Evolutionary conservation across 768 basidiomycete genomes (phyloP).

Genomic region (Tylopilus plumbeoviolaceoides): DNA sequence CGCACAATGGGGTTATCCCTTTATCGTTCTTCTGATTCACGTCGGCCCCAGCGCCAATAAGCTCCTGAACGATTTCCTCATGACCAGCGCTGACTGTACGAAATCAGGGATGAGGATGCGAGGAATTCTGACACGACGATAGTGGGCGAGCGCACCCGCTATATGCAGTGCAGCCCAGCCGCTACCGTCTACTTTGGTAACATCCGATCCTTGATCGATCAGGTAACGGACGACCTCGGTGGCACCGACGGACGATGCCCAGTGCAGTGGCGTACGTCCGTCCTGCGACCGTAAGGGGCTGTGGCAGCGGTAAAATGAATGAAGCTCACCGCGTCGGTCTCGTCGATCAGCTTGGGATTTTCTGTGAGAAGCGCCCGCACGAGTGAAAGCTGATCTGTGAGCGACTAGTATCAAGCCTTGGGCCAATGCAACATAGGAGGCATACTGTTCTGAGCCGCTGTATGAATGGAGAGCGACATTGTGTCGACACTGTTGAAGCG

Average conservation of each 20-base stretch:
- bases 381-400: slow-evolving; percentile 64
- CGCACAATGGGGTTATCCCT: slow-evolving; percentile 80
- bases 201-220: slow-evolving; percentile 65
- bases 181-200: slow-evolving; percentile 56
- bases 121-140: background rate
- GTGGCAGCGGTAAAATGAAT: rapidly evolving
- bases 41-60: slow-evolving; percentile 80
- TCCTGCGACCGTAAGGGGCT: slow-evolving; percentile 43
- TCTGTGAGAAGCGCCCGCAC: slow-evolving; percentile 61
- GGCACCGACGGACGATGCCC: slow-evolving; percentile 75
- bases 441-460: slow-evolving; percentile 66
- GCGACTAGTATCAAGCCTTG: background rate
- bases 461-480: slow-evolving; percentile 51
- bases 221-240: slow-evolving; percentile 64
- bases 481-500: background rate
- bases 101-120: slow-evolving; percentile 5
- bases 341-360: slow-evolving; percentile 57
- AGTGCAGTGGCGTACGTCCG: slow-evolving; percentile 77
- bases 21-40: slow-evolving; percentile 78
- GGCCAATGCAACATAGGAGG: background rate
- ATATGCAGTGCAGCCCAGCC: slow-evolving; percentile 83
- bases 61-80: slow-evolving; percentile 67
- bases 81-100: slow-evolving; percentile 74
- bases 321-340: slow-evolving; percentile 53
- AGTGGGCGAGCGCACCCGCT: slow-evolving; percentile 45